Conservation (phyloP, 257 asterid genomes). For the Thymus mandschuricus region DNA sequence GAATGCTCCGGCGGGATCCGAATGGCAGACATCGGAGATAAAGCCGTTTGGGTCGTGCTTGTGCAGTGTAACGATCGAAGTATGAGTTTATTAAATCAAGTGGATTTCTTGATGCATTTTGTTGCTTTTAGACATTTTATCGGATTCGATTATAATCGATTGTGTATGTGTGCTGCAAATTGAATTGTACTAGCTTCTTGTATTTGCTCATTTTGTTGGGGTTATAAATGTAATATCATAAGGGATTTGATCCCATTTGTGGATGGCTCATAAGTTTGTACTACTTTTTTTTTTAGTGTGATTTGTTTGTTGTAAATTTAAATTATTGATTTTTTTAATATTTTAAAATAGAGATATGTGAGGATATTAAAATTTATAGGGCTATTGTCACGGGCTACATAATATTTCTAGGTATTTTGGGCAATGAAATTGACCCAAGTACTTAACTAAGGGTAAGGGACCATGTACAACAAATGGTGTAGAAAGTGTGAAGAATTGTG, state of each 20-base stretch:
- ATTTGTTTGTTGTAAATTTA: neutral
- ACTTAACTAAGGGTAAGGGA: no score
- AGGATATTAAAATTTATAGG: no score
- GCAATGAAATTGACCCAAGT: no score
- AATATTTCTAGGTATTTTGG: no score
- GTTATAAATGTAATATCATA: neutral
- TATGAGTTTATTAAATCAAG: slow-evolving; percentile 27
- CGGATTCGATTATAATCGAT: neutral
- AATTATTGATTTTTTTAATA: no score
- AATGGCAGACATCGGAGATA: slow-evolving; percentile 64
- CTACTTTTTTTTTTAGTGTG: neutral
- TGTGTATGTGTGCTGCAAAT: neutral
- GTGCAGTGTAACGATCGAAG: slow-evolving; percentile 70
- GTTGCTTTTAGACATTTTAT: neutral
- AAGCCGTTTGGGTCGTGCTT: slow-evolving; percentile 68
- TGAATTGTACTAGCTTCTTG: neutral
- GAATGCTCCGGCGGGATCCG: slow-evolving; percentile 58
- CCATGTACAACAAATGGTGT: no score
- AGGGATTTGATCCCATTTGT: slow-evolving; percentile 1
- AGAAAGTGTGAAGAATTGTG: no score
- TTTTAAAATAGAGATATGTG: no score
- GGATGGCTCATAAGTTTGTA: neutral
- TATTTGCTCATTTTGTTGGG: neutral
- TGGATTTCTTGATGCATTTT: neutral
- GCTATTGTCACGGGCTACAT: no score